phyloP scores from a whole-genome alignment of 805 yeast genomes.

The Wickerhamomyces tratensis region DNA sequence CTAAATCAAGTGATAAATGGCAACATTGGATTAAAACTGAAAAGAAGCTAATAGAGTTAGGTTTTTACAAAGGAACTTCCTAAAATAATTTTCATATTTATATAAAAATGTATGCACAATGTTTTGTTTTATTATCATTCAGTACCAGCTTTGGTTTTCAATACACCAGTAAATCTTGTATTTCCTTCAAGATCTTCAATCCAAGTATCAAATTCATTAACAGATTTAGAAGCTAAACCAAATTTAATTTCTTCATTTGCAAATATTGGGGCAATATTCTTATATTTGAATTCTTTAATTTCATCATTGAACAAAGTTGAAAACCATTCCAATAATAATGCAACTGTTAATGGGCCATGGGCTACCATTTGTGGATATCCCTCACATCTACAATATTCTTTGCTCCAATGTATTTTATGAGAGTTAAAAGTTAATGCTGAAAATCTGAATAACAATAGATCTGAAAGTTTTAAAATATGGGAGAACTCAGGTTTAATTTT shows the following conservation, averaged over 20 bases:
- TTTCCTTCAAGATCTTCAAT: conserved; percentile 8
- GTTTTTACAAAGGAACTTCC: conserved; percentile 22
- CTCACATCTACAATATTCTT: conserved; percentile 45
- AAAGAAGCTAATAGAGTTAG: conserved; percentile 10
- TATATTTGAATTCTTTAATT: conserved; percentile 27
- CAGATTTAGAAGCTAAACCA: conserved; percentile 6
- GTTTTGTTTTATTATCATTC: conserved; percentile 1
- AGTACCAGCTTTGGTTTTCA: conserved; percentile 1
- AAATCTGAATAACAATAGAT: conserved; percentile 44
- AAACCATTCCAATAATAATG: conserved; percentile 48
- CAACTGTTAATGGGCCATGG: conserved; percentile 76
- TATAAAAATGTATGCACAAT: conserved; percentile 3
- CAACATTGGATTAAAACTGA: conserved; percentile 39
- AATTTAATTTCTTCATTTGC: conserved; percentile 21
- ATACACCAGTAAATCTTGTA: conserved; percentile 6
- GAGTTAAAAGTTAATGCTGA: conserved; percentile 75
- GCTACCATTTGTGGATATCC: conserved; percentile 51
- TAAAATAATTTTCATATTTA: no score
- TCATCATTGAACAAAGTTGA: conserved; percentile 8
- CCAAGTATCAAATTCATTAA: conserved; percentile 9
- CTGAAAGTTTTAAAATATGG: conserved; percentile 26
- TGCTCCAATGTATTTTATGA: conserved; percentile 75
- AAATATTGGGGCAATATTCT: conserved; percentile 33
- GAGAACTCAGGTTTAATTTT: conserved; percentile 20
- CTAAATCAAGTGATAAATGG: conserved; percentile 36